These are phyloP conservation scores for Perilla frutescens DNA, from an alignment of 257 asterid species.

Conservation along the genomic window DNA sequence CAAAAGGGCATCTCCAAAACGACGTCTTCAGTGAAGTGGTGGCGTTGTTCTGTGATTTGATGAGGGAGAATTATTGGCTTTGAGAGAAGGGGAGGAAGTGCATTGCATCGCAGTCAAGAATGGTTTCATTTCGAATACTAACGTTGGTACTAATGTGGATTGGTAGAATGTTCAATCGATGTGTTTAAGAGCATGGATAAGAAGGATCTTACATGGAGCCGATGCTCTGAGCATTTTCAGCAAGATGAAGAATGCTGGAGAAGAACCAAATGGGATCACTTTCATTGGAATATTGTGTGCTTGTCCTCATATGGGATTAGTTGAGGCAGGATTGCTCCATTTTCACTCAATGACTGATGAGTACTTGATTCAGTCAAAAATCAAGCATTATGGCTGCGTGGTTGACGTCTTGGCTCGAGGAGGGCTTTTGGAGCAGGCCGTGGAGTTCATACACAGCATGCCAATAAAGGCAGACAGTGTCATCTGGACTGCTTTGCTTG, in stretches of 20 bases:
- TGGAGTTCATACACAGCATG: constrained; percentile 70
- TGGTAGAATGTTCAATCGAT: constrained; percentile 52
- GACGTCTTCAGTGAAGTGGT: constrained; percentile 47
- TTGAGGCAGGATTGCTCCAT: constrained; percentile 59
- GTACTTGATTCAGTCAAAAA: constrained; percentile 53
- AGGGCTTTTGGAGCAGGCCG: constrained; percentile 75
- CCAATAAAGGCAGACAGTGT: constrained; percentile 68
- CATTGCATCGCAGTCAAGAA: constrained; percentile 58
- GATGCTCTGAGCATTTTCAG: constrained; percentile 60
- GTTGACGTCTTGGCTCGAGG: constrained; percentile 77
- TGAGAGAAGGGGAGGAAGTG: constrained; percentile 67
- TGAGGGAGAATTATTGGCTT: constrained; percentile 55
- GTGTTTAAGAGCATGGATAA: constrained; percentile 61
- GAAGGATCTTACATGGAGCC: constrained; percentile 71
- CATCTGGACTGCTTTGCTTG: constrained; percentile 79
- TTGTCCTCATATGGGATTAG: constrained; percentile 87
- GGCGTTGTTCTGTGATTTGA: constrained; percentile 59
- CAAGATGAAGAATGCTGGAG: constrained; percentile 62
- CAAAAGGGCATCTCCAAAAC: constrained; percentile 72
- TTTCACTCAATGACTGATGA: constrained; percentile 59
- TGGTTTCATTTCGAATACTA: constrained; percentile 59
- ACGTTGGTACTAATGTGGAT: constrained; percentile 78
- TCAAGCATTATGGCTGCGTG: constrained; percentile 89
- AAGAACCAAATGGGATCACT: constrained; percentile 74
- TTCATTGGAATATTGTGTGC: constrained; percentile 74